Evolutionary conservation across 192 early-diverging fungal species (phyloP).

Genomic region (Thoreauomyces humboldtii): DNA sequence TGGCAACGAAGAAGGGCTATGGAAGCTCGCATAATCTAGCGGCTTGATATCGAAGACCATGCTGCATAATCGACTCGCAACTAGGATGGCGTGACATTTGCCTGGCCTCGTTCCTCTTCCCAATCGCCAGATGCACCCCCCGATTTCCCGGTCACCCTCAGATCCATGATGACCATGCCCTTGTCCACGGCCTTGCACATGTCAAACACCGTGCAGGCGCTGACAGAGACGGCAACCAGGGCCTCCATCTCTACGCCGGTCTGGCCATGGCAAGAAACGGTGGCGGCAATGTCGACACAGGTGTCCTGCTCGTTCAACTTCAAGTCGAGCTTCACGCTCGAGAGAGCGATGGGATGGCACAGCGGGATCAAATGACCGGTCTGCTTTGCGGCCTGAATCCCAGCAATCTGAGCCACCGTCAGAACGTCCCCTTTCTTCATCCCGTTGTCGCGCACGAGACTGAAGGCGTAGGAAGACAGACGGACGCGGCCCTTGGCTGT

Average conservation of each 20-base stretch:
- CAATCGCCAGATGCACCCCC: slow-evolving; percentile 79
- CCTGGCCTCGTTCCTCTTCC: no score
- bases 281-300: slow-evolving; percentile 64
- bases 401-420: slow-evolving; percentile 82
- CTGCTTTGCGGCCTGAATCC: slow-evolving; percentile 86
- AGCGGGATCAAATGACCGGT: slow-evolving; percentile 82
- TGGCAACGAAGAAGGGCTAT: no score
- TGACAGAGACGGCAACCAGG: slow-evolving; percentile 63
- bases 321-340: slow-evolving; percentile 69
- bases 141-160: slow-evolving; percentile 74
- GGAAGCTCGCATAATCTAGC: no score
- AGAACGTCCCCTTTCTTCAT: slow-evolving; percentile 89
- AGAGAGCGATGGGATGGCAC: slow-evolving; percentile 77
- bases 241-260: slow-evolving; percentile 75
- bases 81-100: no score
- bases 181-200: slow-evolving; percentile 93
- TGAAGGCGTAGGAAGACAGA: slow-evolving; percentile 62
- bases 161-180: slow-evolving; percentile 71
- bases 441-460: slow-evolving; percentile 60
- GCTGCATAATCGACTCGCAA: no score
- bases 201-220: slow-evolving; percentile 86
- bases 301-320: slow-evolving; percentile 31
- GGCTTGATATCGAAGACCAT: no score
- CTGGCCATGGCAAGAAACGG: slow-evolving; percentile 71
- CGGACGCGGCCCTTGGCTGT: slow-evolving; percentile 69